Base-by-base conservation (phyloP, 106 monocot species). In the Apostasia ramifera region DNA sequence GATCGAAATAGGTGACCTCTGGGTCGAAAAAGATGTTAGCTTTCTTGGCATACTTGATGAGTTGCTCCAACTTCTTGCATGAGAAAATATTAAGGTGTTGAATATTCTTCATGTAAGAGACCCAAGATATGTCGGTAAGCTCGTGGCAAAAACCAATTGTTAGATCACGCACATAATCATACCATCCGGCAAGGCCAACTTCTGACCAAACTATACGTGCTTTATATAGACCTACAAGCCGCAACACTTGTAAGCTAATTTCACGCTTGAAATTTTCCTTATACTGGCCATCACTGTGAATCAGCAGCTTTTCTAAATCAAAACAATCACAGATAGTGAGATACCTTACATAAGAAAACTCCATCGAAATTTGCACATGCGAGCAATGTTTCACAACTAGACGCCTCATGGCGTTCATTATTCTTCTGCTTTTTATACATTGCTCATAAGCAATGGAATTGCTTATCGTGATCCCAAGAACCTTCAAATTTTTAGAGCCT, bases 121-220 rank as follows among this genome's bases (percentile, higher is more conserved):
- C 69, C 74, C 78, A 76, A 3, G 59, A 44, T n/a, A 83, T 40
- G 41, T 83, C 40, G 6, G 54, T 44, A 56, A 83, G 47, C 3
- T 53, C 53, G 38, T 54, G 77, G 77, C 77, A 78, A 37, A 40
- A 56, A 43, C 58, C 46, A 43, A 78, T 78, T 47, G 49, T 47
- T 44, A 78, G 13, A 41, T 78, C 55, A 13, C 77, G 71, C 3
- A 77, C 3, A 5, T 6, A 6, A 12, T 42, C 53, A 43, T 71
- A 61, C 45, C 60, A 46, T 13, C 56, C 40, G n/a, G 65, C 63
- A 15, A 43, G 13, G 47, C 39, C 5, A 4, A 53, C 67, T 4
- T 53, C 67, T 0, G 10, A 10, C 67, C 67, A 68, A 40, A 68
- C 11, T 9, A 68, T 68, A 38, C 42, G 37, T 40, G 50, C 67